Evolutionary conservation across 331 rosid genomes (phyloP).

Genomic region (Acacia pycnantha): DNA sequence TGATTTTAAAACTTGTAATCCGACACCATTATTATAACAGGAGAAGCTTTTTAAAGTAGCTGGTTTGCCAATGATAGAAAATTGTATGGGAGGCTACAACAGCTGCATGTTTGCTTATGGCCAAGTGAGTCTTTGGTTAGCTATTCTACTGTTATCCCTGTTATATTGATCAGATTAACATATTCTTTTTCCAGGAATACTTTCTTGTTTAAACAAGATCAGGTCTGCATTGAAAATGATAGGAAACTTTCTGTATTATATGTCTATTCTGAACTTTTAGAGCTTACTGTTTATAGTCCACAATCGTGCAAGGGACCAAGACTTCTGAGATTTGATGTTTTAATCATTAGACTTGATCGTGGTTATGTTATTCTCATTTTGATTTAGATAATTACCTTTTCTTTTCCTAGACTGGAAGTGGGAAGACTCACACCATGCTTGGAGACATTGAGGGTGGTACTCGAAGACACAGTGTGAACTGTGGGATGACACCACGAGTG

Average conservation of each 20-base stretch:
- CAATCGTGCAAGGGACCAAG: neutral
- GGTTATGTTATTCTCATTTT: neutral
- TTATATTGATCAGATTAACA: slow-evolving; percentile 14
- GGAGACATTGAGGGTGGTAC: slow-evolving; percentile 98
- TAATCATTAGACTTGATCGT: neutral
- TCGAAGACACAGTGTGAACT: slow-evolving; percentile 91
- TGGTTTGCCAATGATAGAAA: slow-evolving; percentile 95
- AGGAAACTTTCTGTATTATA: neutral
- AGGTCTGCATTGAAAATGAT: neutral
- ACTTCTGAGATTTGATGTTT: neutral
- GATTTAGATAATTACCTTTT: slow-evolving; percentile 14
- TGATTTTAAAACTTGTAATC: slow-evolving; percentile 18
- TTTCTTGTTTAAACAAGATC: neutral
- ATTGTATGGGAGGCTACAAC: slow-evolving; percentile 95
- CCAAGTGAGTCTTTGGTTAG: slow-evolving; percentile 63
- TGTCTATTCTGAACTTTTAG: neutral
- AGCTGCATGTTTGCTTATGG: slow-evolving; percentile 99
- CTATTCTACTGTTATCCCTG: slow-evolving; percentile 13
- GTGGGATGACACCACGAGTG: slow-evolving; percentile 99
- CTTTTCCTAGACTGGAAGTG: slow-evolving; percentile 85
- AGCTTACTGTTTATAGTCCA: slow-evolving; percentile 8
- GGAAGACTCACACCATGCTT: slow-evolving; percentile 99
- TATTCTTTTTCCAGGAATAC: neutral
- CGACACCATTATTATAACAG: slow-evolving; percentile 43
- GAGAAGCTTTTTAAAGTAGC: slow-evolving; percentile 92